A percentile compares a stretch with the other conserved stretches of the same genome.
Evolutionary conservation across 805 yeast genomes (phyloP).

Genomic region (Clavispora vitiphila): DNA sequence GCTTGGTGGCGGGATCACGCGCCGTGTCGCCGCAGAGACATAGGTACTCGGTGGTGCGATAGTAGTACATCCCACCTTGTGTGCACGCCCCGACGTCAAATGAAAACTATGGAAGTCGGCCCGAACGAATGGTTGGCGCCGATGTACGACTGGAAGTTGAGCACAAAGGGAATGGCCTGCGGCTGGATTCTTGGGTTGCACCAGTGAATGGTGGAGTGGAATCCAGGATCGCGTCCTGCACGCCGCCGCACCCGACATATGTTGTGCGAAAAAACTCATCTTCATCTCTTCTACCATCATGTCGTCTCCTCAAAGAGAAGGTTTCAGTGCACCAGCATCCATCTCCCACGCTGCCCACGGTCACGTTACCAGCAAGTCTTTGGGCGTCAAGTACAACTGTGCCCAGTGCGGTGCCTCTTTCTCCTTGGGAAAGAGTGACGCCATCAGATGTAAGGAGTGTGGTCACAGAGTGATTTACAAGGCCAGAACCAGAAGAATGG

Average conservation of each 20-base stretch:
- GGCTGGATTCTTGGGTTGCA: no score
- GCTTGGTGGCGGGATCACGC: constrained; percentile 1
- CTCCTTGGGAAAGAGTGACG: constrained; percentile 86
- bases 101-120: no score
- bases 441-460: constrained; percentile 97
- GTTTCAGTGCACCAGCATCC: constrained; percentile 77
- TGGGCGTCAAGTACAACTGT: constrained; percentile 90
- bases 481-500: constrained; percentile 97
- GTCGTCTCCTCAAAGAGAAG: constrained; percentile 69
- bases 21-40: constrained; percentile 10
- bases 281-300: constrained; percentile 13
- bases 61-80: constrained; percentile 9
- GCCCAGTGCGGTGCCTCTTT: constrained; percentile 93
- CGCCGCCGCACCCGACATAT: not conserved
- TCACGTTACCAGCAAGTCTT: constrained; percentile 55
- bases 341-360: constrained; percentile 78
- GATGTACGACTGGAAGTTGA: no score
- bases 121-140: no score
- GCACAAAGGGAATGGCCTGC: no score
- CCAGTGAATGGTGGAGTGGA: no score
- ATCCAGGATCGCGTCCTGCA: not conserved
- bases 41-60: constrained; percentile 8
- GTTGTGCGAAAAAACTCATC: constrained; percentile 1
- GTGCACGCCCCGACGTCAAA: no score
- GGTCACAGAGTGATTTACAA: constrained; percentile 97